These are phyloP conservation scores for Mortierella sp. DNA, from an alignment of 371 early-diverging fungal genomes.

Conservation along the genomic window DNA sequence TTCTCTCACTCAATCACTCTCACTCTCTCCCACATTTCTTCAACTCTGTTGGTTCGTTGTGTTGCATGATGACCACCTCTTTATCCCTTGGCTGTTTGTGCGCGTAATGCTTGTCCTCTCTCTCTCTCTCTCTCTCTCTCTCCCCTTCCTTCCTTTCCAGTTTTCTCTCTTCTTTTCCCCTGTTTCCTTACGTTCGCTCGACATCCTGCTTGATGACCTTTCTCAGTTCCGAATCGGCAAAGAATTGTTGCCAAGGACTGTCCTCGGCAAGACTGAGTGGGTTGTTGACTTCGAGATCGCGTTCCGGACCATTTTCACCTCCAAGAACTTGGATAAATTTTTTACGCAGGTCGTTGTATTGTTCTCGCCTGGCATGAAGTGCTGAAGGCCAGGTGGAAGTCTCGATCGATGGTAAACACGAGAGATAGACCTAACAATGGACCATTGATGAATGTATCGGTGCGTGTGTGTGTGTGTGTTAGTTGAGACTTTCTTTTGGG, in stretches of 20 bases:
- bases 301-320: conserved; percentile 49
- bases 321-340: conserved; percentile 72
- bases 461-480: not conserved
- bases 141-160: too few species aligned
- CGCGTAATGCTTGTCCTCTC: not conserved
- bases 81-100: not conserved
- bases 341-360: conserved; percentile 71
- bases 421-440: conserved; percentile 62
- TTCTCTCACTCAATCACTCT: too few species aligned
- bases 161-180: too few species aligned
- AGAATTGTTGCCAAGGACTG: conserved; percentile 95
- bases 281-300: conserved; percentile 74
- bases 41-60: too few species aligned
- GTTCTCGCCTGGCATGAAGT: conserved; percentile 71
- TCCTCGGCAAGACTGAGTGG: conserved; percentile 88
- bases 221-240: conserved; percentile 85
- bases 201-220: conserved; percentile 92
- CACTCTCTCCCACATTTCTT: too few species aligned
- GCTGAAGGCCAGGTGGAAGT: conserved; percentile 68
- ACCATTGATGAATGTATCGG: not conserved
- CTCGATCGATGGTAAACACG: conserved; percentile 65
- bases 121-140: too few species aligned
- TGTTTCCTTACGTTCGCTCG: conserved; percentile 80
- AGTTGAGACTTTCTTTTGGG: not conserved
- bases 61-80: too few species aligned